These are phyloP conservation scores for Panaeolus cyanescens DNA, from an alignment of 768 basidiomycete genomes.

Conservation along the genomic window DNA sequence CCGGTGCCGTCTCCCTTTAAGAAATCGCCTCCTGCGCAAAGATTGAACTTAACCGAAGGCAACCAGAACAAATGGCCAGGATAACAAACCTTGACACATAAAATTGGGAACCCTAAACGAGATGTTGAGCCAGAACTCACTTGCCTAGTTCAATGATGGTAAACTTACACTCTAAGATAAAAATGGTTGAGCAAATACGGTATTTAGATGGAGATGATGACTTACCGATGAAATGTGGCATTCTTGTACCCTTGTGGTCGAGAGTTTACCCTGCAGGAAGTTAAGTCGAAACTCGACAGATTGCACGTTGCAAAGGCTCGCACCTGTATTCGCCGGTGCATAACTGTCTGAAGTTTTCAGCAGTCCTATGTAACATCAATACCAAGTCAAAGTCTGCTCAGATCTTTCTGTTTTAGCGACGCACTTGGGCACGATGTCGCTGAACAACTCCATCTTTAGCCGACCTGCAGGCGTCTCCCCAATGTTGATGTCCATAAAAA, in stretches of 20 bases:
- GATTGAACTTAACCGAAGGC: background rate
- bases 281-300: background rate
- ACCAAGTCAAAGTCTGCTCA: background rate
- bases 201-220: background rate
- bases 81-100: slow-evolving; percentile 85
- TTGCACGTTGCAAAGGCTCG: slow-evolving; percentile 10
- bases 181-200: slow-evolving; percentile 16
- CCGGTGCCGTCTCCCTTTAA: slow-evolving; percentile 95
- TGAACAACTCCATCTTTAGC: slow-evolving; percentile 97
- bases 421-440: slow-evolving; percentile 93
- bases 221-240: slow-evolving; percentile 90
- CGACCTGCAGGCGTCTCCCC: slow-evolving; percentile 96
- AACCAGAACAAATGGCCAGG: background rate
- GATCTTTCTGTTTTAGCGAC: slow-evolving; percentile 21
- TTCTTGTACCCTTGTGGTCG: slow-evolving; percentile 90
- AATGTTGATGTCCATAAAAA: slow-evolving; percentile 97
- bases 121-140: background rate
- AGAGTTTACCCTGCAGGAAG: slow-evolving; percentile 62
- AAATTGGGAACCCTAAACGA: slow-evolving; percentile 77
- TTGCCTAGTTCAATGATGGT: background rate
- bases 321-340: slow-evolving; percentile 97
- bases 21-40: slow-evolving; percentile 82
- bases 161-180: slow-evolving; percentile 65
- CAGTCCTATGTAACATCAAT: slow-evolving; percentile 60
- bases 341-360: slow-evolving; percentile 96